Conservation (phyloP, 768 basidiomycete species). For the Leccinum subgranulosum region DNA sequence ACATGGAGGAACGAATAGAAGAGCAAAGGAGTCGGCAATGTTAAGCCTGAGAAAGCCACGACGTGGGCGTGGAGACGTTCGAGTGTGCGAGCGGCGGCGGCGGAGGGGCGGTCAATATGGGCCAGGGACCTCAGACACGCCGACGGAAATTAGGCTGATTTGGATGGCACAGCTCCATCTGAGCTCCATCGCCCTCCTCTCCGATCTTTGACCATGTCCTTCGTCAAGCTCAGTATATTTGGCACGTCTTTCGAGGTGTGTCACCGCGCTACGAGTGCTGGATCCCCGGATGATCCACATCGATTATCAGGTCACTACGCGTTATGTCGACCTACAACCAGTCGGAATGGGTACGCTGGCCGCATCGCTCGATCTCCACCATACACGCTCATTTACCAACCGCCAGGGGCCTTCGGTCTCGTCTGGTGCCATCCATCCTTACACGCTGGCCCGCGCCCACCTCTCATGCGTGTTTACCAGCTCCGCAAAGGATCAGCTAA, state of each 20-base stretch:
- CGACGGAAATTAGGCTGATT: slow-evolving; percentile 13
- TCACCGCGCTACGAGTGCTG: slow-evolving; percentile 4
- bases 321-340: slow-evolving; percentile 98
- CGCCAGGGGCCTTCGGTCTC: slow-evolving; percentile 86
- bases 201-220: slow-evolving; percentile 58
- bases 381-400: slow-evolving; percentile 17
- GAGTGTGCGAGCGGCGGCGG: not conserved
- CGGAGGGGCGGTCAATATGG: not conserved
- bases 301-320: slow-evolving; percentile 72
- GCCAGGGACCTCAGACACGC: slow-evolving; percentile 23
- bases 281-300: slow-evolving; percentile 19
- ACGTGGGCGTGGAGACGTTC: not conserved
- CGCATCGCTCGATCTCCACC: slow-evolving; percentile 6
- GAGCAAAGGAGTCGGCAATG: not conserved
- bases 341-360: slow-evolving; percentile 90
- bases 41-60: slow-evolving; percentile 14
- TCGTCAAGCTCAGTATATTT: slow-evolving; percentile 98
- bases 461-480: slow-evolving; percentile 39
- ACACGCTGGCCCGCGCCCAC: not conserved
- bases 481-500: slow-evolving; percentile 93
- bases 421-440: slow-evolving; percentile 66
- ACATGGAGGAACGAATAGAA: slow-evolving; percentile 33
- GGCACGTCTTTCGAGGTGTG: slow-evolving; percentile 94
- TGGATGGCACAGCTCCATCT: slow-evolving; percentile 6
- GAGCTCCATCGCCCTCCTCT: not conserved